A percentile compares a stretch with the other conserved stretches of the same genome.
phyloP scores from a whole-genome alignment of 2,329 filamentous ascomycete species.

The Endoconidiophora polonica region DNA sequence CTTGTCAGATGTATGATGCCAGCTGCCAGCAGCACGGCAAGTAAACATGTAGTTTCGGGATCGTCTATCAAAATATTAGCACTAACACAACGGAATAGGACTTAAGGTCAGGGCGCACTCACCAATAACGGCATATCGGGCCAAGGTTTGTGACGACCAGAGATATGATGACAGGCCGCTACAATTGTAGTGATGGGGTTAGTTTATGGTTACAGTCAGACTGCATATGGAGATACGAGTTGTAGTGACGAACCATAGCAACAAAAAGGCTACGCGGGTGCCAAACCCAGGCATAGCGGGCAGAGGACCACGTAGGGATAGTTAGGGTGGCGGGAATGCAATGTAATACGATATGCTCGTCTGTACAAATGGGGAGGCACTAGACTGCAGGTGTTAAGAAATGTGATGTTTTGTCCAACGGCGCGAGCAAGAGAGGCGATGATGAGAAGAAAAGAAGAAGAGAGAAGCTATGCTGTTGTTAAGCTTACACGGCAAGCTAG shows the following conservation, averaged over 20 bases:
- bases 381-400: too few species aligned
- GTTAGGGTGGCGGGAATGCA: too few species aligned
- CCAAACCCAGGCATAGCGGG: slow-evolving; percentile 3
- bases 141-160: slow-evolving; percentile 7
- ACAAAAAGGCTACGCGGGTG: slow-evolving; percentile 9
- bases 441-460: background rate
- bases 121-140: slow-evolving; percentile 13
- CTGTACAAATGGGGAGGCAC: too few species aligned
- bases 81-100: background rate
- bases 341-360: too few species aligned
- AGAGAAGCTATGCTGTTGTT: background rate
- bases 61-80: slow-evolving; percentile 6
- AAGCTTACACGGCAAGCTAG: background rate
- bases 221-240: background rate
- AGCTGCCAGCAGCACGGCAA: slow-evolving; percentile 31
- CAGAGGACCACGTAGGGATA: too few species aligned
- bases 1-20: slow-evolving; percentile 16
- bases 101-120: background rate
- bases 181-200: background rate
- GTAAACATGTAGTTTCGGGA: slow-evolving; percentile 15
- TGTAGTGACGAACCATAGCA: slow-evolving; percentile 5
- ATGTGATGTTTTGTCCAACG: background rate
- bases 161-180: slow-evolving; percentile 10
- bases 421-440: background rate
- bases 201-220: too few species aligned